A percentile compares a stretch with the other conserved stretches of the same genome.
These are phyloP conservation scores for Quercus cerris DNA, from an alignment of 306 rosid genomes.

Conservation along the genomic window DNA sequence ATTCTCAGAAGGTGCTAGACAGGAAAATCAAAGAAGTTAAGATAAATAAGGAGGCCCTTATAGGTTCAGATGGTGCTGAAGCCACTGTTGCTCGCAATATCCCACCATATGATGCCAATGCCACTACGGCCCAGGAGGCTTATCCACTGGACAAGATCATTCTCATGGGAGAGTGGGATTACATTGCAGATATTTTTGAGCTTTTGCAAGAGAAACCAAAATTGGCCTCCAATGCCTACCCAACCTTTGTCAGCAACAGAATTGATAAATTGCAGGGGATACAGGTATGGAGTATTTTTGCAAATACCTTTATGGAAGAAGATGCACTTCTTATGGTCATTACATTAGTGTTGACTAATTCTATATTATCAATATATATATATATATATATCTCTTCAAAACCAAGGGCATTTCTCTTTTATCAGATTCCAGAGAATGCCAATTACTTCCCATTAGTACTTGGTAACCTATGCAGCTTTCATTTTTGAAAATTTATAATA, in stretches of 20 bases:
- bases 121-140: constrained; percentile 70
- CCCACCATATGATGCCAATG: constrained; percentile 70
- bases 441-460: neutral
- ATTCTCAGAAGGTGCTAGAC: constrained; percentile 46
- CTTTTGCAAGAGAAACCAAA: constrained; percentile 31
- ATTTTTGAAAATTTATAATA: neutral
- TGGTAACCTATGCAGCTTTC: neutral
- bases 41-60: constrained; percentile 55
- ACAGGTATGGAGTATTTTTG: constrained; percentile 40
- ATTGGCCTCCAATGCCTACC: constrained; percentile 42
- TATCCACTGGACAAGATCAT: constrained; percentile 77
- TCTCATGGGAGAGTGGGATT: constrained; percentile 62
- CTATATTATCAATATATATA: neutral
- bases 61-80: constrained; percentile 24
- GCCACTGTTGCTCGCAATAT: constrained; percentile 49
- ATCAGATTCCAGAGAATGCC: neutral
- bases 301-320: neutral
- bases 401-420: neutral
- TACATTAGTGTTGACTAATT: neutral
- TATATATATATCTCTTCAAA: neutral
- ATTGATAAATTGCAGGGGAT: constrained; percentile 44
- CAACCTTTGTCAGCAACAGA: constrained; percentile 61
- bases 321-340: neutral
- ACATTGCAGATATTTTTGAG: constrained; percentile 60
- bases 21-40: constrained; percentile 51